Conservation (phyloP, 2,329 filamentous ascomycete species). For the Neopestalotiopsis rosae region DNA sequence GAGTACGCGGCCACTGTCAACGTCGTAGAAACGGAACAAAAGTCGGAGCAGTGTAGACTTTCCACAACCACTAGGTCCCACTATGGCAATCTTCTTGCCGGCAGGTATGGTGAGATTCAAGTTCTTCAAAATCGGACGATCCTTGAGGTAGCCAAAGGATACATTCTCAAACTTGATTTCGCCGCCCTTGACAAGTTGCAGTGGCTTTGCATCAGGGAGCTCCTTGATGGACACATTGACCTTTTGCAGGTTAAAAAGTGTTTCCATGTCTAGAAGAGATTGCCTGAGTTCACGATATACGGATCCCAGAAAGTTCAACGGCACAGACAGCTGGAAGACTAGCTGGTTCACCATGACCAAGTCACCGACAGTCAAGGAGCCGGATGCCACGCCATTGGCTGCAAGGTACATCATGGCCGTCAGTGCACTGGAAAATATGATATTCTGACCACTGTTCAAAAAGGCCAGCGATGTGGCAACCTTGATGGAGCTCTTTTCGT, state of each 20-base stretch:
- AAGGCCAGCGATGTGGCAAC: constrained; percentile 92
- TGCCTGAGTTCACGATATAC: constrained; percentile 96
- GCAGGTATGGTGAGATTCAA: constrained; percentile 89
- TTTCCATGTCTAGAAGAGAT: constrained; percentile 97
- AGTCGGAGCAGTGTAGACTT: constrained; percentile 93
- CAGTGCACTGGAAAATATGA: constrained; percentile 93
- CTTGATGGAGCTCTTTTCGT: constrained; percentile 95
- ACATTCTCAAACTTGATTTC: constrained; percentile 96
- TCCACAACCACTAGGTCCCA: constrained; percentile 93
- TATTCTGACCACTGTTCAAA: constrained; percentile 92
- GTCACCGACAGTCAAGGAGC: constrained; percentile 87
- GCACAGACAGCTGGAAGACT: constrained; percentile 96
- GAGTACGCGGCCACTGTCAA: constrained; percentile 81
- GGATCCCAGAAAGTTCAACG: constrained; percentile 96
- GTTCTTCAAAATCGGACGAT: constrained; percentile 86
- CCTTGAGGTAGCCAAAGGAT: constrained; percentile 86
- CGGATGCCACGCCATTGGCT: constrained; percentile 83
- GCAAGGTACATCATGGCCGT: constrained; percentile 99
- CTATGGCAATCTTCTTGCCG: constrained; percentile 93
- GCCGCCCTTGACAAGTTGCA: constrained; percentile 77
- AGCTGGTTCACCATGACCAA: constrained; percentile 99
- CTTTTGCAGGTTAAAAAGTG: constrained; percentile 95
- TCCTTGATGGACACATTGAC: constrained; percentile 91
- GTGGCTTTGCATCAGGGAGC: constrained; percentile 71
- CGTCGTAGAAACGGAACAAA: constrained; percentile 93